Conservation (phyloP, 139 green algal genomes). For the Picochlorum sp. region DNA sequence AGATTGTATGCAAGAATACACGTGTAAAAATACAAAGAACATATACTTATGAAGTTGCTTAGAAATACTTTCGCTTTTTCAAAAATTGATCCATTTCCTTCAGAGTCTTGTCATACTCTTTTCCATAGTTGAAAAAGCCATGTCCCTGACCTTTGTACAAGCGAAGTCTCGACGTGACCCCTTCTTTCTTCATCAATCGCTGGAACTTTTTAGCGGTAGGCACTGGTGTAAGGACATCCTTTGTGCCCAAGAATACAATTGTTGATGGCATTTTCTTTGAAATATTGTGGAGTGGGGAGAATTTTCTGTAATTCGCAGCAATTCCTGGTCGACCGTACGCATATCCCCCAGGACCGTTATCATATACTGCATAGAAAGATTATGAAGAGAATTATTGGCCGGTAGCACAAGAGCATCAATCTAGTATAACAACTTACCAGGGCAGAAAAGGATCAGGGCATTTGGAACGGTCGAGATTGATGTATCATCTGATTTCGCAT, state of each 20-base stretch:
- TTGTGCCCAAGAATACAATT: not conserved
- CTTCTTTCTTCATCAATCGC: not conserved
- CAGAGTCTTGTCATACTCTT: not conserved
- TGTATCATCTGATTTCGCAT: slow-evolving; percentile 14
- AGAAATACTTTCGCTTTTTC: not conserved
- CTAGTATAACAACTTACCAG: too few species aligned
- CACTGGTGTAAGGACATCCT: not conserved
- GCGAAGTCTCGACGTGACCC: not conserved
- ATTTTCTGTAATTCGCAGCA: not conserved
- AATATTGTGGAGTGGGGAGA: slow-evolving; percentile 3
- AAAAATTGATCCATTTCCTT: not conserved
- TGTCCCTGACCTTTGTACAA: not conserved
- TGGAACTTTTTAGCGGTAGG: not conserved
- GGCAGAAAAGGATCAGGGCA: not conserved
- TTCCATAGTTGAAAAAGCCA: slow-evolving; percentile 6
- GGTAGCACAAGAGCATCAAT: too few species aligned
- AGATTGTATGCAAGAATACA: too few species aligned
- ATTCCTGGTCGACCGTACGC: not conserved
- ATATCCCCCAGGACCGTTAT: not conserved
- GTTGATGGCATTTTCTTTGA: not conserved
- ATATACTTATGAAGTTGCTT: too few species aligned
- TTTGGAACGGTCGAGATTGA: slow-evolving; percentile 1
- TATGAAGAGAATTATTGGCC: too few species aligned
- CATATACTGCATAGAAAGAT: not conserved
- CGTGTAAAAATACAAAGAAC: too few species aligned